phyloP scores from a whole-genome alignment of 495 filamentous ascomycete species.

The Annulohypoxylon moriforme region DNA sequence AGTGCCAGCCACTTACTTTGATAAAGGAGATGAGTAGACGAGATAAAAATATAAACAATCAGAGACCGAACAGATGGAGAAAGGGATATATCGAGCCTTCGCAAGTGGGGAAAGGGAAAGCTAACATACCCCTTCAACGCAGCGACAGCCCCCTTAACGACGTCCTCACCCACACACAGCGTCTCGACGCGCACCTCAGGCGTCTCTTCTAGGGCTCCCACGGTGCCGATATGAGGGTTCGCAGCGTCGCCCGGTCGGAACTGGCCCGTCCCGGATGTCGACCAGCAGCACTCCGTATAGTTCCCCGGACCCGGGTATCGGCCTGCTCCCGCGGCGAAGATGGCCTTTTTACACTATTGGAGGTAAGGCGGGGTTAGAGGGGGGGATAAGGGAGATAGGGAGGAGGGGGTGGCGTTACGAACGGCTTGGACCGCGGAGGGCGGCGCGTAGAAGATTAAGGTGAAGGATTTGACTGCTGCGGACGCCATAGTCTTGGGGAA shows the following conservation, averaged over 20 bases:
- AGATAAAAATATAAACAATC: neutral
- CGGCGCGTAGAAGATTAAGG: conserved; percentile 70
- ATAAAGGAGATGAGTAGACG: neutral
- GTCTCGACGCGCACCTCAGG: conserved; percentile 67
- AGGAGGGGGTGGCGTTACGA: neutral
- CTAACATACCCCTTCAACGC: conserved; percentile 70
- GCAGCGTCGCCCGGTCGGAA: conserved; percentile 61
- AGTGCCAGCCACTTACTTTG: neutral
- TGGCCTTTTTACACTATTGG: conserved; percentile 63
- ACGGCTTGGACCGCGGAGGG: conserved; percentile 54
- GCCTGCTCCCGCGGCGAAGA: conserved; percentile 74
- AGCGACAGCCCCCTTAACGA: conserved; percentile 59
- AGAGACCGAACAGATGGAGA: neutral
- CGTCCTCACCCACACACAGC: conserved; percentile 59
- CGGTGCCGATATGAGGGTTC: conserved; percentile 68
- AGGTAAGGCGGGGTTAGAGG: neutral
- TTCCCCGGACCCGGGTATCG: conserved; percentile 65
- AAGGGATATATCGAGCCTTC: neutral
- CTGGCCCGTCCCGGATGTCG: conserved; percentile 59
- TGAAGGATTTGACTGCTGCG: conserved; percentile 34
- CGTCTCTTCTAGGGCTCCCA: conserved; percentile 61
- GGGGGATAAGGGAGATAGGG: neutral
- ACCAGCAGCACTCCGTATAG: conserved; percentile 71
- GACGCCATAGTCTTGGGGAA: conserved; percentile 22
- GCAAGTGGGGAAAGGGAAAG: neutral